Base-by-base conservation (phyloP, 2,329 filamentous ascomycete species). In the Colletotrichum incanum region DNA sequence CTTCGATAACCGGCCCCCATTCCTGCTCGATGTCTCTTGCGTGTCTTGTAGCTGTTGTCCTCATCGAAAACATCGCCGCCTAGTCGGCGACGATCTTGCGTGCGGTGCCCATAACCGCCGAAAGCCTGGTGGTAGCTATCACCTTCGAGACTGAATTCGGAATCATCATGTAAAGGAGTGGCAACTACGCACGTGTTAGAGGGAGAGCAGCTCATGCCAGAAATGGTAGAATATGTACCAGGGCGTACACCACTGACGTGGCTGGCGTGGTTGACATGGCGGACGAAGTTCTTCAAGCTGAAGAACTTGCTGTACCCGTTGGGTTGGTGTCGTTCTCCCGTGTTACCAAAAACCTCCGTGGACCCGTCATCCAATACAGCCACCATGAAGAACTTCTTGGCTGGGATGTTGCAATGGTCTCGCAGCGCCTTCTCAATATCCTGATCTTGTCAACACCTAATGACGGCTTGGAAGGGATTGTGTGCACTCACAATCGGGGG, bases 331-430 rank as follows among this genome's bases (percentile, higher is more conserved):
- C 79, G 79, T 50, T 82, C 80, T 34, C 65, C 65, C 0, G 83
- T 86, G 39, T 72, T 72, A 14, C 52, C 43, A 23, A 72, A 73
- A 37, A 65, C 63, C 68, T 83, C 81, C 1, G 82, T 76, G 20
- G 82, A 81, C 26, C 86, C 86, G 70, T 87, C 86, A 37, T 88
- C 86, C 45, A 83, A 80, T 50, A 88, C 80, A 2, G 84, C 84
- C 14, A 85, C 87, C 43, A 90, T 81, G 74, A 90, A 89, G 76
- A 86, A 90, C 72, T 82, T 81, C 63, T 84, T 83, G 14, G 84
- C 85, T 1, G 86, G 83, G 56, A 90, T 87, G 47, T 84, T 83
- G 74, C 88, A 90, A 50, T 87, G 82, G 60, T 88, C 84, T 20
- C 85, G 82, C 14, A 91, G 79, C 34, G 86, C 87, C 72, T 85